Evolutionary conservation across 257 asterid species (phyloP).

Genomic region (Solanum tacnaense): DNA sequence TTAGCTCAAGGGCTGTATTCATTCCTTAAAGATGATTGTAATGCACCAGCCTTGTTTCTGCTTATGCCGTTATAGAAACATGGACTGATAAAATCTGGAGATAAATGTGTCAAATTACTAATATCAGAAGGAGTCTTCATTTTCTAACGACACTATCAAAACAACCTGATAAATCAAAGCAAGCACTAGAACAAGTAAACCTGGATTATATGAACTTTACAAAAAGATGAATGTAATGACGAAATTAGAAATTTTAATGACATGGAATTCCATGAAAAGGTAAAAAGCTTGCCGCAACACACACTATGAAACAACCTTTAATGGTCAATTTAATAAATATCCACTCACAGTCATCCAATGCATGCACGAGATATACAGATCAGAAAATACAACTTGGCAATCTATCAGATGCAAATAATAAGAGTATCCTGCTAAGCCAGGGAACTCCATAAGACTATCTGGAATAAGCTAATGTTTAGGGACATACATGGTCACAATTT

Average conservation of each 20-base stretch:
- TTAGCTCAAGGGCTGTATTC: not conserved
- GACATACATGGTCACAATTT: not conserved
- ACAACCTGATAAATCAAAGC: not conserved
- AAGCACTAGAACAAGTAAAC: not conserved
- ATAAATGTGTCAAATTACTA: not conserved
- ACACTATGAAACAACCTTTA: not conserved
- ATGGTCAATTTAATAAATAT: not conserved
- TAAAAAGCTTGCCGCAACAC: not conserved
- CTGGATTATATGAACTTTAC: not conserved
- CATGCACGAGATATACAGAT: not conserved
- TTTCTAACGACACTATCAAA: not conserved
- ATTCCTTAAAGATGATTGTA: not conserved
- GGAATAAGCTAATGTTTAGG: not conserved
- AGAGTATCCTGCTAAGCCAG: not conserved
- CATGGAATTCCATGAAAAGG: not conserved
- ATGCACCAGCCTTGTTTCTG: not conserved
- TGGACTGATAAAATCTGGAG: not conserved
- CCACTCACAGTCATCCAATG: not conserved
- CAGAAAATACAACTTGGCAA: not conserved
- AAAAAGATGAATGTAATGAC: not conserved
- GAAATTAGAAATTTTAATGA: not conserved
- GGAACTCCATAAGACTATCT: not conserved
- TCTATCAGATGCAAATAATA: not conserved
- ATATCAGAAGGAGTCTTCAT: not conserved
- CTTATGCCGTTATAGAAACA: not conserved